phyloP scores from a whole-genome alignment of 345 rosid species.

The Salix arbutifolia region DNA sequence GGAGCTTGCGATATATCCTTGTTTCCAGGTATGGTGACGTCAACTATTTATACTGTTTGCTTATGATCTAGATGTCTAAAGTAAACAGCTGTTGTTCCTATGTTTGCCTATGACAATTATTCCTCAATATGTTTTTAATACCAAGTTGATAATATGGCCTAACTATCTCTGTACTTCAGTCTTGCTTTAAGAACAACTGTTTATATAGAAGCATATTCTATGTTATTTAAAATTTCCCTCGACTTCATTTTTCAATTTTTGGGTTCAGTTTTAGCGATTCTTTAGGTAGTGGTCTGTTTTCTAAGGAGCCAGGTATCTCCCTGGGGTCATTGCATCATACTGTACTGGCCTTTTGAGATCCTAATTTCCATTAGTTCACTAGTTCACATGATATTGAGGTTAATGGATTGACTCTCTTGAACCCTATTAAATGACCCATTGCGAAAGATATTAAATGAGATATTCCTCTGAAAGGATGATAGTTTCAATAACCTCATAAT shows the following conservation, averaged over 20 bases:
- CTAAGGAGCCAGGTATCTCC: not conserved
- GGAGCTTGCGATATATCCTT: constrained; percentile 22
- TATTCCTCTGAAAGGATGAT: not conserved
- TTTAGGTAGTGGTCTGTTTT: not conserved
- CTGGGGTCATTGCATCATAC: not conserved
- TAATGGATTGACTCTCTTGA: not conserved
- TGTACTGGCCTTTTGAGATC: not conserved
- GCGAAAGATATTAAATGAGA: not conserved
- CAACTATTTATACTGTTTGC: constrained; percentile 3
- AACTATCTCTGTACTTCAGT: not conserved
- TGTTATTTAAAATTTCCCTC: no score
- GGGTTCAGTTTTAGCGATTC: not conserved
- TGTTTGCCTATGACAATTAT: not conserved
- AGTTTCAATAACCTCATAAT: not conserved
- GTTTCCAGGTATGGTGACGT: constrained; percentile 11
- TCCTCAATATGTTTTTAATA: not conserved
- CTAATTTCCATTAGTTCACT: not conserved
- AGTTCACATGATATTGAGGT: not conserved
- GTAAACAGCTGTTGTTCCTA: not conserved
- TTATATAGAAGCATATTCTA: not conserved
- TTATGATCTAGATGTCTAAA: not conserved
- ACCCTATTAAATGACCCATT: not conserved
- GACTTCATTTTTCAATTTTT: not conserved
- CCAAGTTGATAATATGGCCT: not conserved
- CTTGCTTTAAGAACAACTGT: not conserved